Base-by-base conservation (phyloP, 768 basidiomycete genomes). In the Lactarius trivialis region DNA sequence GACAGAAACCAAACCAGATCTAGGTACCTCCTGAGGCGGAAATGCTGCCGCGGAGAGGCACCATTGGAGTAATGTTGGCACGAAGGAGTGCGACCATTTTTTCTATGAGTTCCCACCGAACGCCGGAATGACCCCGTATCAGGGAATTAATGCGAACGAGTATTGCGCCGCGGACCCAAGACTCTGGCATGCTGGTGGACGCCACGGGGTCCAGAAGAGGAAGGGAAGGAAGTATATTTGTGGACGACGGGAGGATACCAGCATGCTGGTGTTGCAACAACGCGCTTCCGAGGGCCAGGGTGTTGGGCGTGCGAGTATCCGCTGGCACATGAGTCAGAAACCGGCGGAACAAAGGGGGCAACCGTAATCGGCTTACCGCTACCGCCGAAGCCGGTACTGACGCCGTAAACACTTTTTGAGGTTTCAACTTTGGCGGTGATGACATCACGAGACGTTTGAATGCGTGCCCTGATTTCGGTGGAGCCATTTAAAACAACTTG, bases 121-220 rank as follows among this genome's bases (percentile, higher is more conserved):
- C 84, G 36, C 89, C 93, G 24, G 90, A 92, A 74, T 94, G 93
- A 0, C 91, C 92, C 7, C 92, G 86, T 58, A 92, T 85, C 48
- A 95, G 82, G 4, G 90, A 92, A 73, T 94, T 95, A 80, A 91
- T 87, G 67, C 92, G 89, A 68, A 95, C 80, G 11, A 92, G 74
- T 69, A 94, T 91, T 1, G 92, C 90, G 14, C 88, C 92, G 57
- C 92, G 85, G 34, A 93, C 91, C 89, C 93, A 93, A 2, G 89
- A 77, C 62, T 89, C 86, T 4, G 92, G 91, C 89, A 94, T 93
- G 62, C 81, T 84, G 33, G 82, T 81, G 12, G 84, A 81, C 12
- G 80, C 74, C 14, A 86, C 71, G 1, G 88, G 89, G 69, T 91
- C 89, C 5, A 80, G 79, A 49, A 92, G 83, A 9, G 91, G 89